These are phyloP conservation scores for Pseudopithomyces maydicus DNA, from an alignment of 2,329 filamentous ascomycete genomes.

Conservation along the genomic window DNA sequence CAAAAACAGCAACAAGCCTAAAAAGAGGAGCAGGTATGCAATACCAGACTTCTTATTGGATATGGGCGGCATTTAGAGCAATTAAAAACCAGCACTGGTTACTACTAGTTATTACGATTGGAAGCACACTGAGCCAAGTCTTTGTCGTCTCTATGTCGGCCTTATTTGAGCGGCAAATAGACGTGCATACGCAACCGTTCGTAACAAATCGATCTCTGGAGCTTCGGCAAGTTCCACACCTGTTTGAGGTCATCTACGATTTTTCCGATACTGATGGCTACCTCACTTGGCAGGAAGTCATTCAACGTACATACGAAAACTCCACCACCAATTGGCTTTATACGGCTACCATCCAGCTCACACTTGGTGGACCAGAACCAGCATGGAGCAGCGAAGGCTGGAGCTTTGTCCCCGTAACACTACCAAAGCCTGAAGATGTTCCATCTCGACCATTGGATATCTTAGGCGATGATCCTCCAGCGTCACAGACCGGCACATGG, in stretches of 20 bases:
- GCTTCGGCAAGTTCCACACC: neutral
- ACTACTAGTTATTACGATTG: neutral
- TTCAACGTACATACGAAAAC: no score
- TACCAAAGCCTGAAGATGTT: neutral
- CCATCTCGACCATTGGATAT: no score
- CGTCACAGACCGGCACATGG: no score
- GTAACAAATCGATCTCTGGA: neutral
- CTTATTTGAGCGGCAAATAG: neutral
- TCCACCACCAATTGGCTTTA: conserved; percentile 12
- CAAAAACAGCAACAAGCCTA: neutral
- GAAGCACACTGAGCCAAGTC: conserved; percentile 3
- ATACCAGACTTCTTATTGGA: conserved; percentile 8
- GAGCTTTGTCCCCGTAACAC: conserved; percentile 11
- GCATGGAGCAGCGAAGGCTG: conserved; percentile 16
- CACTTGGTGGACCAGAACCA: conserved; percentile 12
- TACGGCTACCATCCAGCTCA: conserved; percentile 14
- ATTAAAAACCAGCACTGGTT: conserved; percentile 10
- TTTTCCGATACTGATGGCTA: no score
- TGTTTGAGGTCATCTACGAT: no score
- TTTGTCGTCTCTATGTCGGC: conserved; percentile 6
- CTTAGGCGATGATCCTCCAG: no score
- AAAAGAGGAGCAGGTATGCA: conserved; percentile 2
- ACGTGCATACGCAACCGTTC: neutral
- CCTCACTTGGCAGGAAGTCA: no score
- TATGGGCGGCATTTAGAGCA: conserved; percentile 2